phyloP scores from a whole-genome alignment of 176 grass and related monocot genomes.

The Urochloa ruziziensis region DNA sequence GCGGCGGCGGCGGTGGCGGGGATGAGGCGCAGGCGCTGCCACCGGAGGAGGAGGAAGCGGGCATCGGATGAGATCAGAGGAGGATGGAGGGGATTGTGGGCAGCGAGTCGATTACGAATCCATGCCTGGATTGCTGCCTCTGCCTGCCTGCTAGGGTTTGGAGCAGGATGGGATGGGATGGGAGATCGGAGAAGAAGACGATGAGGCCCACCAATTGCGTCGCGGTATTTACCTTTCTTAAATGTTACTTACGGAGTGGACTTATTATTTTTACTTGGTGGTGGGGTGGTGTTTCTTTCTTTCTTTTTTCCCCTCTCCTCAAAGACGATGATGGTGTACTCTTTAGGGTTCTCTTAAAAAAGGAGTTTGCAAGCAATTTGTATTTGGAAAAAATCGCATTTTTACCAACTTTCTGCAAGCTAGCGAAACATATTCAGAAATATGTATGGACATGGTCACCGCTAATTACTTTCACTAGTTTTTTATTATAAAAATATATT shows the following conservation, averaged over 20 bases:
- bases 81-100: background rate
- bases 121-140: background rate
- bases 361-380: too few species aligned
- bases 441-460: too few species aligned
- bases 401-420: too few species aligned
- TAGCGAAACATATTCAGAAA: too few species aligned
- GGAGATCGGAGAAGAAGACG: background rate
- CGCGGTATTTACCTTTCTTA: background rate
- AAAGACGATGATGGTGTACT: background rate
- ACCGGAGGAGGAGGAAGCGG: constrained; percentile 22
- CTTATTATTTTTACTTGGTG: background rate
- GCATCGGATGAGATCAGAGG: background rate
- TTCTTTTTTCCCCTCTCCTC: background rate
- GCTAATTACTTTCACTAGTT: too few species aligned
- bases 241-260: too few species aligned
- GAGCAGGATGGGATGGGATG: background rate
- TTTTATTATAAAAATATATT: too few species aligned
- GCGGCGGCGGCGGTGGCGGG: background rate
- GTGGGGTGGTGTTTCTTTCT: background rate
- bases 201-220: background rate
- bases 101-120: background rate
- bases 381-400: too few species aligned
- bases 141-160: constrained; percentile 24
- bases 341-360: too few species aligned
- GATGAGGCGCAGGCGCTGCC: background rate